These are phyloP conservation scores for Mitragyna speciosa DNA, from an alignment of 257 asterid genomes.

Conservation along the genomic window DNA sequence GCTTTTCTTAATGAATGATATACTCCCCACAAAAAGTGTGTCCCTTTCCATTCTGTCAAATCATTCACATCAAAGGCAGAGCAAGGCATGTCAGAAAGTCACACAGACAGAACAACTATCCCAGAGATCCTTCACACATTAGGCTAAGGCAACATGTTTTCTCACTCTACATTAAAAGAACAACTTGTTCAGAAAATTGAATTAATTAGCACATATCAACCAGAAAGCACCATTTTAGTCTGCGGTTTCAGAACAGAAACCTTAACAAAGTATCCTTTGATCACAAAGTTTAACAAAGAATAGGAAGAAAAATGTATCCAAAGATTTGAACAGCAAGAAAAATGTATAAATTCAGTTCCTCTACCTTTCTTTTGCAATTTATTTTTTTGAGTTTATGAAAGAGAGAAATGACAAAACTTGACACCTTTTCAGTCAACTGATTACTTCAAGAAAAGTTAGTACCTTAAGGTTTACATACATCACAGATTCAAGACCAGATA, in stretches of 20 bases:
- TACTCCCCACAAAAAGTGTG: constrained; percentile 66
- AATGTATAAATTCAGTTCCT: not conserved
- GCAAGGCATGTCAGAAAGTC: not conserved
- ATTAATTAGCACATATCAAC: not conserved
- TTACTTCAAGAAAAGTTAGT: not conserved
- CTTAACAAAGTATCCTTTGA: not conserved
- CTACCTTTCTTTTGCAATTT: not conserved
- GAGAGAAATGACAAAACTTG: not conserved
- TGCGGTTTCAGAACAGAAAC: not conserved
- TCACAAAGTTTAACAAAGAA: not conserved
- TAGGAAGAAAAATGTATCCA: not conserved
- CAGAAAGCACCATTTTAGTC: not conserved
- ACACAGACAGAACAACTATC: not conserved
- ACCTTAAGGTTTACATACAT: not conserved
- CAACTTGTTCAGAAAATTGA: not conserved
- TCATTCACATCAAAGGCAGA: not conserved
- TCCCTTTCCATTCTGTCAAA: constrained; percentile 53
- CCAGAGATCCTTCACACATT: not conserved
- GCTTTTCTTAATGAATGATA: constrained; percentile 33
- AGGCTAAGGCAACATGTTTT: not conserved
- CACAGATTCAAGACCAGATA: not conserved
- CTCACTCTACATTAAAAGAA: not conserved
- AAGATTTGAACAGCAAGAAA: not conserved
- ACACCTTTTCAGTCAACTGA: not conserved
- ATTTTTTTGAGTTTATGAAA: not conserved